Conservation (phyloP, 148 eudicot species). For the Rhododendron molle region DNA sequence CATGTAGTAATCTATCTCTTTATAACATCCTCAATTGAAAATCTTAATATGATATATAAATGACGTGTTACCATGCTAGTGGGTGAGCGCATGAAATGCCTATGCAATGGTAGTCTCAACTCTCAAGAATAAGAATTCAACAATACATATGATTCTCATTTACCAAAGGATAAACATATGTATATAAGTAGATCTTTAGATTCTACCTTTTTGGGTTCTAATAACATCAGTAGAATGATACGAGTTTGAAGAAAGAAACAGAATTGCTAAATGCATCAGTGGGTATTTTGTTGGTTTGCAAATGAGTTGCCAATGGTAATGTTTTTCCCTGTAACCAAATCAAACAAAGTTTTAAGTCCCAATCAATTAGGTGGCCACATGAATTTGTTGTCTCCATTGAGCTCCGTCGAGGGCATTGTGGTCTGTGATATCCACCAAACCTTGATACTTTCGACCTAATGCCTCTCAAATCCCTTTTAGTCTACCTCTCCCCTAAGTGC, state of each 20-base stretch:
- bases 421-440: not conserved
- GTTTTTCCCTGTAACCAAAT: not conserved
- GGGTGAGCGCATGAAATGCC: not conserved
- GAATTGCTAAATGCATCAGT: not conserved
- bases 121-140: not conserved
- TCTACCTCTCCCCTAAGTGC: not conserved
- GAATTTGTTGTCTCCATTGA: not conserved
- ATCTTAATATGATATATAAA: not conserved
- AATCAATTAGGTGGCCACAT: not conserved
- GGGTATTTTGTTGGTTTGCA: not conserved
- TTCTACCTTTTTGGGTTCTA: not conserved
- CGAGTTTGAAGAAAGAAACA: not conserved
- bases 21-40: not conserved
- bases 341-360: not conserved
- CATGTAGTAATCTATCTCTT: not conserved
- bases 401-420: no score
- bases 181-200: not conserved
- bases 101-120: not conserved
- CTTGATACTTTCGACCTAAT: not conserved
- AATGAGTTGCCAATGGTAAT: not conserved
- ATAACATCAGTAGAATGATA: not conserved
- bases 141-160: not conserved
- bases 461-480: not conserved
- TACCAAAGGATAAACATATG: not conserved
- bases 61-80: not conserved